phyloP scores from a whole-genome alignment of 2,329 filamentous ascomycete species.

The Sclerotiophoma versabilis region DNA sequence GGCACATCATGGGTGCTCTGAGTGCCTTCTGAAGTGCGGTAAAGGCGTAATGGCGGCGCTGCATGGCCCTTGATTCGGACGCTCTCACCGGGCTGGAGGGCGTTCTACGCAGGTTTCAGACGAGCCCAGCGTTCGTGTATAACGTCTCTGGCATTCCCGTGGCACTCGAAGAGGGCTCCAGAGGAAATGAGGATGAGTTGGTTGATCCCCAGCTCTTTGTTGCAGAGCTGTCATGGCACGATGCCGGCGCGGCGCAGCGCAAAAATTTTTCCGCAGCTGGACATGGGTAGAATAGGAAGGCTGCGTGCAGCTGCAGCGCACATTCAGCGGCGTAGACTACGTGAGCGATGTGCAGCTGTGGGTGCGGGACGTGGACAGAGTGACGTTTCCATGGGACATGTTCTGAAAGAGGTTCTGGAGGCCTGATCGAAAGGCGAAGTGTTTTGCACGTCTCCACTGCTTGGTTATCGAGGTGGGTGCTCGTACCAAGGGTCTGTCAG shows the following conservation, averaged over 20 bases:
- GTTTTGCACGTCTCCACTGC: neutral
- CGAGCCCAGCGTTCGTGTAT: conserved; percentile 8
- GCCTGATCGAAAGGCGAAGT: conserved; percentile 1
- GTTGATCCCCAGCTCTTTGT: conserved; percentile 2
- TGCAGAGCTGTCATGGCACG: conserved; percentile 4
- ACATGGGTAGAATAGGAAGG: conserved; percentile 19
- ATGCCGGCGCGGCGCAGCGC: conserved; percentile 1
- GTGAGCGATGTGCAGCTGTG: conserved; percentile 4
- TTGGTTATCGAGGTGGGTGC: conserved; percentile 3
- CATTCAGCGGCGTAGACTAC: conserved; percentile 4
- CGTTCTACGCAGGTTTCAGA: conserved; percentile 9
- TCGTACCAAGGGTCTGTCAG: neutral
- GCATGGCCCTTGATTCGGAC: conserved; percentile 14
- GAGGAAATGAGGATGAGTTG: conserved; percentile 3
- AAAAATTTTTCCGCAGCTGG: conserved; percentile 19
- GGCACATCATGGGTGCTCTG: conserved; percentile 6
- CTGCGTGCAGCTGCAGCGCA: conserved; percentile 2
- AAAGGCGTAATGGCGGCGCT: conserved; percentile 8
- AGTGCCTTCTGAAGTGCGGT: conserved; percentile 7
- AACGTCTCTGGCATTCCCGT: conserved; percentile 15
- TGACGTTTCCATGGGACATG: conserved; percentile 2
- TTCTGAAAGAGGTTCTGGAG: conserved; percentile 2
- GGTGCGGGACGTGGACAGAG: neutral
- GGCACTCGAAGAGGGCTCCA: neutral
- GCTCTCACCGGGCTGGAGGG: conserved; percentile 10